phyloP scores from a whole-genome alignment of 73 alveolate species.

The Uronychia setigera region DNA sequence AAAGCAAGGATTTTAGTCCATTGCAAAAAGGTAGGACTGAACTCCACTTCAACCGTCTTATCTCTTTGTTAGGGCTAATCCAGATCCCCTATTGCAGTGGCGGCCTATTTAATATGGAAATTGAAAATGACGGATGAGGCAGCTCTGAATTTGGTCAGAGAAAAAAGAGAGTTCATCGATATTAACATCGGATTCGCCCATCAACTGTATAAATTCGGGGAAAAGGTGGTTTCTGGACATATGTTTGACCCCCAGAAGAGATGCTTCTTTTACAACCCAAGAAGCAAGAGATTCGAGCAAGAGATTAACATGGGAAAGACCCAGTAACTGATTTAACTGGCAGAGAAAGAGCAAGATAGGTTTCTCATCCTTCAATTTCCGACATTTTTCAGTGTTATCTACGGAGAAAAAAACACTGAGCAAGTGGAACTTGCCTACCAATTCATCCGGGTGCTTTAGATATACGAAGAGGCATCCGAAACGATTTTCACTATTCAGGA shows the following conservation, averaged over 20 bases:
- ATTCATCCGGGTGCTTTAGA: background rate
- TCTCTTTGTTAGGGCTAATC: slow-evolving; percentile 57
- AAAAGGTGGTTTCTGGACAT: background rate
- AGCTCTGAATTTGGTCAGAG: slow-evolving; percentile 43
- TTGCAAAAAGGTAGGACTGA: slow-evolving; percentile 36
- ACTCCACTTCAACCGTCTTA: no score
- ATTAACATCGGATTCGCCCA: slow-evolving; percentile 48
- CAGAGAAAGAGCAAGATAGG: background rate
- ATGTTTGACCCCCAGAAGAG: background rate
- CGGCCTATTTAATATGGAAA: slow-evolving; percentile 70
- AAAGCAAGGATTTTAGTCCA: slow-evolving; percentile 10
- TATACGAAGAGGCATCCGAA: background rate
- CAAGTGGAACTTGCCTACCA: background rate
- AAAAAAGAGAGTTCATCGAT: slow-evolving; percentile 28
- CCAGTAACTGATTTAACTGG: background rate
- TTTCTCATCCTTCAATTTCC: background rate
- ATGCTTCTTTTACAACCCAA: background rate
- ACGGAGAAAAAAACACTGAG: background rate
- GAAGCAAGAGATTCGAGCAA: background rate
- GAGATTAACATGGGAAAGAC: background rate
- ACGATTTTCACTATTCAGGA: background rate
- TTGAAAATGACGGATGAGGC: slow-evolving; percentile 23
- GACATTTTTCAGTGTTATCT: background rate
- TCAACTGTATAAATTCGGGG: slow-evolving; percentile 39
- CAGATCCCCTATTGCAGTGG: slow-evolving; percentile 43